phyloP scores from a whole-genome alignment of 2,329 filamentous ascomycete genomes.

The Cercospora janseana region DNA sequence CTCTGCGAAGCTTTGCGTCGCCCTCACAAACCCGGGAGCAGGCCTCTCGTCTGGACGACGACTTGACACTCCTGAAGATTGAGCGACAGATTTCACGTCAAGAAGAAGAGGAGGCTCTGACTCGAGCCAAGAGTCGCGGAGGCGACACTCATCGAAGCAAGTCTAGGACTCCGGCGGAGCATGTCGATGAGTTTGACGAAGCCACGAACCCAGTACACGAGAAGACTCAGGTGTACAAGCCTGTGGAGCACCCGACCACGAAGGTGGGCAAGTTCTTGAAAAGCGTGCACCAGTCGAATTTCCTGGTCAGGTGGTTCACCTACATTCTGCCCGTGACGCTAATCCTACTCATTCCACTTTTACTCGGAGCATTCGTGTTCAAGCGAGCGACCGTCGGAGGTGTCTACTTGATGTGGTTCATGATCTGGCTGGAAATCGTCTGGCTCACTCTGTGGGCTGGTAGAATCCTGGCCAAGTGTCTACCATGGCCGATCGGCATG shows the following conservation, averaged over 20 bases:
- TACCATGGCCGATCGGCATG: conserved; percentile 61
- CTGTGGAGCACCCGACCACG: conserved; percentile 61
- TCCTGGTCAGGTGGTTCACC: conserved; percentile 66
- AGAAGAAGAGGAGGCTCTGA: conserved; percentile 36
- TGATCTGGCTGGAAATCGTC: conserved; percentile 89
- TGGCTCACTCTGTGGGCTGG: conserved; percentile 89
- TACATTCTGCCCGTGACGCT: conserved; percentile 67
- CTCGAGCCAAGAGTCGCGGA: conserved; percentile 35
- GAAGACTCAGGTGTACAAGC: conserved; percentile 62
- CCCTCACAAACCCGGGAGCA: conserved; percentile 60
- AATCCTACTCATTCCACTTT: conserved; percentile 65
- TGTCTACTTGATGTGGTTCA: conserved; percentile 83
- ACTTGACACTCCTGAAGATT: conserved; percentile 62
- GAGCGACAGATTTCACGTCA: conserved; percentile 58
- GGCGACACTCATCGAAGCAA: conserved; percentile 53
- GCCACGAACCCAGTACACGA: conserved; percentile 69
- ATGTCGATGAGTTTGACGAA: conserved; percentile 64
- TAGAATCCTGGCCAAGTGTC: conserved; percentile 59
- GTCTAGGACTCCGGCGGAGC: conserved; percentile 53
- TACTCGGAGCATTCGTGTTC: conserved; percentile 62
- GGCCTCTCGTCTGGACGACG: conserved; percentile 62
- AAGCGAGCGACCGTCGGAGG: conserved; percentile 62
- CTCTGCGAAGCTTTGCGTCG: conserved; percentile 41
- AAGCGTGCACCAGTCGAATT: conserved; percentile 62
- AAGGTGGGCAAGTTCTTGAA: conserved; percentile 64